Base-by-base conservation (phyloP, 2,329 filamentous ascomycete species). In the Pseudocercospora fijiensis region DNA sequence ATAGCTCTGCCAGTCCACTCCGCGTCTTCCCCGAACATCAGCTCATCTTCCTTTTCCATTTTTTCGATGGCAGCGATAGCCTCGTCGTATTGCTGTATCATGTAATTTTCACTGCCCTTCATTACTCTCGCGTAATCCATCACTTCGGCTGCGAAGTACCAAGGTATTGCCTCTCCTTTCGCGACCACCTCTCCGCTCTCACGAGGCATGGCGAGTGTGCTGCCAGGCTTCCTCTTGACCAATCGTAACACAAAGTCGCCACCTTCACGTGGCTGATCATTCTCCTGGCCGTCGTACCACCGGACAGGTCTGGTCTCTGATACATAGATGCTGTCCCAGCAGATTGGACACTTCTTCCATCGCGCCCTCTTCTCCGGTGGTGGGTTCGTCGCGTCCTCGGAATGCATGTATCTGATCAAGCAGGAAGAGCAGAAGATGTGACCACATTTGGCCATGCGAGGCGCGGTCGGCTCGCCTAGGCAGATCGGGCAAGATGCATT, bases 401-500 rank as follows among this genome's bases (percentile, higher is more conserved):
- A 90, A 71, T 96, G 91, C 92, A 99, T 97, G 76, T 96, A 99
- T 57, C 95, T 89, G 67, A 98, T 91, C 65, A 98, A 79, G 75
- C 95, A 99, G 5, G 95, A 89, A 33, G 98, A 81, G 75, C 95
- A 99, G 76, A 97, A 98, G 11, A 99, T 96, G 75, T 99, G 95
- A 0, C 95, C 95, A 73, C 95, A 99, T 74, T 89, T 94, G 47
- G 95, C 93, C 94, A 99, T 99, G 61, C 95, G 88, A 30, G 95
- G 93, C 7, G 95, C 95, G 18, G 96, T 91, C 1, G 95, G 95
- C 61, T 90, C 91, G 1, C 90, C 96, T 27, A 99, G 85, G 74
- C 95, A 99, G 60, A 99, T 99, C 0, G 95, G 95, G 75, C 95
- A 99, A 22, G 90, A 92, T 2, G 93, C 86, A 49, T 88, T 84